Evolutionary conservation across 345 rosid genomes (phyloP), one percentile per base, ranked within the genome.

Genomic region (Xanthoceras sorbifolium): DNA sequence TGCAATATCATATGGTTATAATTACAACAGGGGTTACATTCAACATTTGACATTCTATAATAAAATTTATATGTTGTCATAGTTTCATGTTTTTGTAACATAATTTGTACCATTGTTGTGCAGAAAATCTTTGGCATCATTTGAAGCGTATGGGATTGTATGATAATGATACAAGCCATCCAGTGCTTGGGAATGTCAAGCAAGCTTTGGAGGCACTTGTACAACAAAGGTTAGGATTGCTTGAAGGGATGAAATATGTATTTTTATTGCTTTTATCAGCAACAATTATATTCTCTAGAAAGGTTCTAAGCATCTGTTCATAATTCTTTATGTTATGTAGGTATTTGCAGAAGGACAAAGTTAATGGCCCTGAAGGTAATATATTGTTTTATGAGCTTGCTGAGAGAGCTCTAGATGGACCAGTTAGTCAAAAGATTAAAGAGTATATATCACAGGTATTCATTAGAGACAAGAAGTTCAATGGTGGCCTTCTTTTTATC

Each of bases 291-390:
- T 69, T 26, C 62, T 55, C 8, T 62, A 38, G 44, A 11, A 10
- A 42, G 76, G 59, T 73, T 64, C 64, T 57, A 36, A 66, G 18
- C 34, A 28, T 46, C 5, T 6, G 34, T 67, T 22, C 28, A 9
- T 28, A 8, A n/a, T 29, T 6, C 29, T 76, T 50, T 70, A 48
- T 74, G 34, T 4, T 52, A 10, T 72, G 48, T 69, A 93, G 97
- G 85, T 93, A 85, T 85, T 86, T 96, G 87, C 97, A 90, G 82
- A 96, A 96, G 85, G 89, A 88, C 76, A 92, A 89, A 88, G 93
- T 91, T 25, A 87, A 34, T 81, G 91, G 97, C 48, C 97, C 97
- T 32, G 99, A 96, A 82, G 98, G 98, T 61, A 90, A 25, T 82
- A 83, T 84, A 44, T 34, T 90, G 78, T 82, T 85, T 68, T 96